phyloP scores from a whole-genome alignment of 345 rosid species.

The Arabidopsis arenosa region DNA sequence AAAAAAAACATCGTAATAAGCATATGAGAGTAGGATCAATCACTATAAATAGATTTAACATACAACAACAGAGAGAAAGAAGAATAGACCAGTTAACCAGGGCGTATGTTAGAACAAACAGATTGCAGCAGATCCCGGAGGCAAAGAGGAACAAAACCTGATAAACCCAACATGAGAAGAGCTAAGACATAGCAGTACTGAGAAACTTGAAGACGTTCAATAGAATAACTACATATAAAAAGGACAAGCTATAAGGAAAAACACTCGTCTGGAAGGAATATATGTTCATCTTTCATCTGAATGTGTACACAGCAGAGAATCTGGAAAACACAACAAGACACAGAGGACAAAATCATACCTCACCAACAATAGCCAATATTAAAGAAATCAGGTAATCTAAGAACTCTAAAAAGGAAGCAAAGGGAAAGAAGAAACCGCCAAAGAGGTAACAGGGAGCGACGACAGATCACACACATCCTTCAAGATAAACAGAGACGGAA shows the following conservation, averaged over 20 bases:
- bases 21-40: neutral
- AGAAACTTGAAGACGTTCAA: neutral
- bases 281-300: neutral
- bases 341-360: neutral
- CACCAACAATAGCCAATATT: constrained; percentile 6
- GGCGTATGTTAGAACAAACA: no score
- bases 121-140: no score
- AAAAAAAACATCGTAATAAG: neutral
- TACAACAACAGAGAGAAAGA: no score
- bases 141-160: neutral
- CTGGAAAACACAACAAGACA: constrained; percentile 22
- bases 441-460: no score
- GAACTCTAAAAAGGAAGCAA: no score
- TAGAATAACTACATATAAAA: neutral
- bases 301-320: neutral
- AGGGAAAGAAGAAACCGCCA: no score
- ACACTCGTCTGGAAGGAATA: neutral
- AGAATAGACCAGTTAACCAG: no score
- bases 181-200: neutral
- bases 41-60: neutral
- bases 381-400: no score
- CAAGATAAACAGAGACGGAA: no score
- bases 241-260: neutral
- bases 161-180: neutral
- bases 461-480: no score